Base-by-base conservation (phyloP, 2,329 filamentous ascomycete genomes). In the Iodosphaeria phyllophila region DNA sequence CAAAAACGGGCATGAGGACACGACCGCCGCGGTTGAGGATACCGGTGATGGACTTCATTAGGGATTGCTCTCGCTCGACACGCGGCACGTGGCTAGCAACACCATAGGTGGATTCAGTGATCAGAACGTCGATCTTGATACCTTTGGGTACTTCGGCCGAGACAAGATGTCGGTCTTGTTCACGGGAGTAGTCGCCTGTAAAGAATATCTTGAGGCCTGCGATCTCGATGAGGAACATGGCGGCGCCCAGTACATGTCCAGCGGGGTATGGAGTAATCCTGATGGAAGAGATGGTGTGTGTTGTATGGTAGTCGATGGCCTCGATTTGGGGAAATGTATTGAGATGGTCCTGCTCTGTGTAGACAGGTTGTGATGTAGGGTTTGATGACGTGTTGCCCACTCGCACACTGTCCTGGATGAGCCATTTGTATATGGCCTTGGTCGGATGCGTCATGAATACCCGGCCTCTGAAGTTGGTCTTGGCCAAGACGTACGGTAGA, bases 371-470 rank as follows among this genome's bases (percentile, higher is more conserved):
- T 41, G 78, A 60, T 0, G 58, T 60, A 27, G 60, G 54, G 35
- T 68, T 66, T 7, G 66, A 69, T 2, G 67, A 70, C 4, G 65
- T 72, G 42, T 72, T 77, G 45, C 75, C 76, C 16, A 98, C 84
- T 30, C 89, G 74, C 22, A 98, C 80, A 36, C 83, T 92, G 51
- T 98, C 89, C 50, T 92, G 83, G 33, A 95, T 93, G 25, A 95
- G 70, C 86, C 89, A 95, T 54, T 95, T 95, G 65, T 98, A 98
- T 47, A 98, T 98, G 39, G 89, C 89, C 51, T 98, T 95, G 23
- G 89, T 98, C 2, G 89, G 83, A 57, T 98, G 89, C 25, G 89
- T 98, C 86, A 95, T 98, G 57, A 93, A 95, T 32, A 95, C 86
- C 13, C 84, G 73, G 24, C 89, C 89, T 35, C 78, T 76, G 58